A percentile compares a stretch with the other conserved stretches of the same genome.
These are phyloP conservation scores for Pleurostoma richardsiae DNA, from an alignment of 2,329 filamentous ascomycete genomes.

Conservation along the genomic window DNA sequence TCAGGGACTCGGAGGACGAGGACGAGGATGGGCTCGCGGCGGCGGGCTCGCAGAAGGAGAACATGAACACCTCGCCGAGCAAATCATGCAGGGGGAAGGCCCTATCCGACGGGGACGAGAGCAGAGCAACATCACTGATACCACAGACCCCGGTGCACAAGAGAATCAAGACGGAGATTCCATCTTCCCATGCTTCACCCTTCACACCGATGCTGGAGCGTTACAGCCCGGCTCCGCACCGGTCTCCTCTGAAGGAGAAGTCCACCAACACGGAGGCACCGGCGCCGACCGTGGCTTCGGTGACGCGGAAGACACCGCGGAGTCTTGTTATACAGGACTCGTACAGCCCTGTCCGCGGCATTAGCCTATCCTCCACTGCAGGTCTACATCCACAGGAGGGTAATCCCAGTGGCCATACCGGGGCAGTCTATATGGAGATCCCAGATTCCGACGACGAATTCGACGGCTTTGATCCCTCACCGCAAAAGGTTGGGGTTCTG, in stretches of 20 bases:
- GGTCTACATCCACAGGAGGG: constrained; percentile 2
- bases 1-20: constrained; percentile 17
- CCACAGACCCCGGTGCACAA: constrained; percentile 34
- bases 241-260: constrained; percentile 32
- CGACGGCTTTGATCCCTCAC: constrained; percentile 18
- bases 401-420: no score
- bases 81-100: constrained; percentile 1
- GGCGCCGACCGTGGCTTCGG: constrained; percentile 11
- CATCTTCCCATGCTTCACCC: constrained; percentile 38
- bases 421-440: constrained; percentile 26
- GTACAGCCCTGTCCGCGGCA: constrained; percentile 28
- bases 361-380: constrained; percentile 11
- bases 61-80: background rate
- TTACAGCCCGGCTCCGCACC: constrained; percentile 25
- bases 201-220: constrained; percentile 32
- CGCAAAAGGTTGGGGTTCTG: constrained; percentile 11
- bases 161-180: constrained; percentile 31
- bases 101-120: background rate
- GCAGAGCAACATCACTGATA: constrained; percentile 8
- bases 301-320: constrained; percentile 16
- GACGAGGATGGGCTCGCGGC: constrained; percentile 5
- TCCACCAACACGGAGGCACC: constrained; percentile 21
- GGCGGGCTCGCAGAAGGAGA: constrained; percentile 1
- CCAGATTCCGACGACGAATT: constrained; percentile 45
- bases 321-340: constrained; percentile 40